Conservation (phyloP, 208 protist species). For the Naegleria gruberi region DNA sequence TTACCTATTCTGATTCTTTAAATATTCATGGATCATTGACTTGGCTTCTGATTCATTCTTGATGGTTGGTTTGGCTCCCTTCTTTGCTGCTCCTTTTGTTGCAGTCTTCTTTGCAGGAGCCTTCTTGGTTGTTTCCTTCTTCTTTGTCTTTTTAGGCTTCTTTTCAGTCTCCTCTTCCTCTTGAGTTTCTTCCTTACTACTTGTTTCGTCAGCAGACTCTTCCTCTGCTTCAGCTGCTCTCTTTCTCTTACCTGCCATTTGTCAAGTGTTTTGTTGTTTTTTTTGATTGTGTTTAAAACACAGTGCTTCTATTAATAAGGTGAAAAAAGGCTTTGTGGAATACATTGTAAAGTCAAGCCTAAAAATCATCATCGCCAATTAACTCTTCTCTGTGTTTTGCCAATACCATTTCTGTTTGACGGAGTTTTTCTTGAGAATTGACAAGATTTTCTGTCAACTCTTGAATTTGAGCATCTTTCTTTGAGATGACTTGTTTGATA, state of each 20-base stretch:
- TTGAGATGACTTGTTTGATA: background rate
- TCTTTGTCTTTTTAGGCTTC: background rate
- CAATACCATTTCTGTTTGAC: background rate
- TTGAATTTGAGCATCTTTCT: background rate
- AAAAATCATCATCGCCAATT: background rate
- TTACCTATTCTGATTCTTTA: background rate
- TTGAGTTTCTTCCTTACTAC: background rate
- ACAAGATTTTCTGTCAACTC: background rate
- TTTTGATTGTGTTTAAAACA: too few species aligned
- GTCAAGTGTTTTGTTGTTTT: background rate
- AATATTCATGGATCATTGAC: background rate
- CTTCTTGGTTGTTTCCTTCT: background rate
- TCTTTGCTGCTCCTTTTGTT: background rate
- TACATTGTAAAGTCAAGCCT: background rate
- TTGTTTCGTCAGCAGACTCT: background rate
- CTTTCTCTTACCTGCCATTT: background rate
- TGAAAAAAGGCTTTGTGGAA: too few species aligned
- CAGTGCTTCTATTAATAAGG: too few species aligned
- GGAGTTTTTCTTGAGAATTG: background rate
- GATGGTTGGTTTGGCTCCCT: background rate
- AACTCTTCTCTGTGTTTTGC: background rate
- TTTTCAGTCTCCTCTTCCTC: background rate
- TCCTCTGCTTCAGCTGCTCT: background rate
- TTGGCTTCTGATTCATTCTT: constrained; percentile 3
- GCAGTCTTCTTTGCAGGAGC: background rate